Base-by-base conservation (phyloP, 1,139 yeast species). In the Lodderomyces margitis region DNA sequence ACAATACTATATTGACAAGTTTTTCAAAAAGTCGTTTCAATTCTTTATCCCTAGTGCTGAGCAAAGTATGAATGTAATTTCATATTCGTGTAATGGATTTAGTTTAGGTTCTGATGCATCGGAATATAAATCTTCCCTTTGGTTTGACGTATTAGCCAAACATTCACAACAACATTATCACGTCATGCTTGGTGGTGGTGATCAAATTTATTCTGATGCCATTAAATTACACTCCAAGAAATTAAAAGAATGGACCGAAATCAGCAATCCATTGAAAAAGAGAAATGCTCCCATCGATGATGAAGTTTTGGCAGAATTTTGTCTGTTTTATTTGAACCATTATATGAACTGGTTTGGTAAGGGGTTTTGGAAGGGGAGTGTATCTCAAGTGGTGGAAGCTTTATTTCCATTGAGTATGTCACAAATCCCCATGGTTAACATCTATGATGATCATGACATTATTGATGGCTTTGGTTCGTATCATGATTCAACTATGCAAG, bases 171-270 rank as follows among this genome's bases (percentile, higher is more conserved):
- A 70, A 36, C 91, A 83, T 38, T 88, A 87, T 64, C 97, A 92
- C 58, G 97, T 88, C 5, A 89, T 91, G 95, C 70, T 91, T 34
- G 98, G 98, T 16, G 98, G 98, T 38, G 98, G 98, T 25, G 98
- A 92, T 61, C 98, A 92, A 64, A 76, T 92, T 41, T 92, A 92
- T 61, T 81, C 91, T 44, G 98, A 92, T 62, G 74, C 89, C 3
- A 80, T 92, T 51, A 86, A 83, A 58, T 55, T 76, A 28, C 71
- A 80, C 34, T 79, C 84, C 5, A 55, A 70, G 37, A 67, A 70
- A 27, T 74, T 84, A 51, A 64, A 74, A 46, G 61, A 77, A 33
- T 91, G 97, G 97, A 62, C 80, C 34, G 57, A 66, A 24, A 80
- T 76, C 47, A 69, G 66, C 35, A 75, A 75, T 49, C 68, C 76